These are phyloP conservation scores for Prototheca wickerhamii DNA, from an alignment of 163 green algal species.

Conservation along the genomic window DNA sequence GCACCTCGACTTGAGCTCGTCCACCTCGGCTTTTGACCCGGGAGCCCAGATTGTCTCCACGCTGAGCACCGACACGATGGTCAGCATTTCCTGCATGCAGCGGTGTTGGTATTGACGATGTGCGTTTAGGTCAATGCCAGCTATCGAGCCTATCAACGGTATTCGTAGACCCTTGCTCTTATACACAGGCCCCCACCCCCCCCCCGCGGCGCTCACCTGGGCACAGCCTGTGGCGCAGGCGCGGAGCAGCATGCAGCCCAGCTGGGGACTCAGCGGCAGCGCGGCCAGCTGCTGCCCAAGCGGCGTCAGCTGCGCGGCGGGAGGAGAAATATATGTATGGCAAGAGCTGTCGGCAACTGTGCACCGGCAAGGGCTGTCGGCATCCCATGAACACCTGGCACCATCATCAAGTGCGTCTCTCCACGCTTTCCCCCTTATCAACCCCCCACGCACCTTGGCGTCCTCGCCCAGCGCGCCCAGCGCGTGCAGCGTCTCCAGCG, in stretches of 20 bases:
- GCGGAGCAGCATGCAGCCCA: slow-evolving; percentile 78
- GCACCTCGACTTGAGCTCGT: slow-evolving; percentile 46
- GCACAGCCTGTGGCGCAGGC: slow-evolving; percentile 59
- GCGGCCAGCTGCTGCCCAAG: slow-evolving; percentile 81
- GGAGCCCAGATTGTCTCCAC: slow-evolving; percentile 76
- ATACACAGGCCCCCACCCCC: too few species aligned
- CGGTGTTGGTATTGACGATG: too few species aligned
- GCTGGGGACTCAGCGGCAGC: slow-evolving; percentile 87
- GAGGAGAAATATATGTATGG: background rate
- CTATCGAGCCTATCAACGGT: too few species aligned
- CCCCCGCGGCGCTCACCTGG: too few species aligned
- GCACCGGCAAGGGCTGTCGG: too few species aligned
- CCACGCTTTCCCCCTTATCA: too few species aligned
- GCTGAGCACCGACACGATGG: slow-evolving; percentile 90
- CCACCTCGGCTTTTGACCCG: slow-evolving; percentile 29
- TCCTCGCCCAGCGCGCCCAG: slow-evolving; percentile 73
- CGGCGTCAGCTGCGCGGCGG: slow-evolving; percentile 25
- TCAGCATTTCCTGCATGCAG: slow-evolving; percentile 76
- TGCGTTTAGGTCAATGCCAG: too few species aligned
- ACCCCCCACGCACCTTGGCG: slow-evolving; percentile 1
- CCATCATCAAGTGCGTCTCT: too few species aligned
- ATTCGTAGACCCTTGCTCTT: background rate
- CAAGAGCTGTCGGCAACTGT: background rate
- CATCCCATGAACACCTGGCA: too few species aligned
- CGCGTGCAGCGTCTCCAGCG: slow-evolving; percentile 85